Evolutionary conservation across 1,284 basidiomycete species (phyloP), one percentile per base, ranked within the genome.

Genomic region (Tilletia horrida): DNA sequence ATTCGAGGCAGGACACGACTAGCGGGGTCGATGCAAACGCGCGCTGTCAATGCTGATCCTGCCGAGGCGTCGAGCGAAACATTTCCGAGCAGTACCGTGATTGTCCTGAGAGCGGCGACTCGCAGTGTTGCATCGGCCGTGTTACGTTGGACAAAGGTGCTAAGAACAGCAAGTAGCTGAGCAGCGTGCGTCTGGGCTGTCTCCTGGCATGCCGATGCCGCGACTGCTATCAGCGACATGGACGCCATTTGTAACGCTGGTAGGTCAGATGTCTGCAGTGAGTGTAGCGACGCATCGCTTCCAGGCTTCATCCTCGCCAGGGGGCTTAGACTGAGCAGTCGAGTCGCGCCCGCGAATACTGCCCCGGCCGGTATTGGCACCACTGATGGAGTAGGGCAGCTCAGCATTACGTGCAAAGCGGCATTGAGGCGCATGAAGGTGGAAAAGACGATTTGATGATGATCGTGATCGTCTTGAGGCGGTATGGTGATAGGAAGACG

Each of bases 201-300:
- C 18, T 59, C 55, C 14, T 59, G 55, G 21, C 55, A 59, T 29
- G 55, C 55, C 16, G 55, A 31, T 1, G 27, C 27, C 8, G 55
- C 35, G 29, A 59, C 55, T 29, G 55, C 55, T 21, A 35, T 29
- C 55, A 59, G 31, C 6, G 55, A 59, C 55, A 59, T 35, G 55
- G 27, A 31, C 8, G 55, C 55, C 31, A 35, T 31, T 21, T 59
- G 55, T 3, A 59, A 29, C 11, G 55, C 18, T 35, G 31, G 27
- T 9, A 59, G 29, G 27, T 59, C 55, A n/a, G 31, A 25, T 1
- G 8, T 25, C 55, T 59, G 55, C 1, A 59, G 55, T 8, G 55
- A 31, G 29, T 59, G 31, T 1, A 59, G 55, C 3, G 55, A 35
- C 4, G 13, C 55, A 14, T 59, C 55, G 14, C 27, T 31, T 4